Base-by-base conservation (phyloP, 345 rosid genomes). In the Aquilaria yunnanensis region DNA sequence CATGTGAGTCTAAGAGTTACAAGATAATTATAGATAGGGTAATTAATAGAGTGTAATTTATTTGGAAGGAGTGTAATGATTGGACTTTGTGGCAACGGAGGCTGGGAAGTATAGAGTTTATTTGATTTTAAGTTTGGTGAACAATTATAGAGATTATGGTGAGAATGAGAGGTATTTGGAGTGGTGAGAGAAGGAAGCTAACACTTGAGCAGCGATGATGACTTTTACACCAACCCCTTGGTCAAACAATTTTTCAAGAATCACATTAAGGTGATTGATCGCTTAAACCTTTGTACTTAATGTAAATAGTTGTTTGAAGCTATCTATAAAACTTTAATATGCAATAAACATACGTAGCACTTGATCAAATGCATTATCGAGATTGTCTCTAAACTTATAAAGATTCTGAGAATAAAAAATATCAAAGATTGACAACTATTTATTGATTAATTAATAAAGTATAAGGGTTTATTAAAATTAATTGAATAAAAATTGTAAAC, bases 21-120 rank as follows among this genome's bases (percentile, higher is more conserved):
- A 49, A 49, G 14, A 12, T 49, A 49, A 49, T 3, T 49, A 11
- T 11, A 49, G 2, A n/a, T 7, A 7, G 23, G 23, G 23, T 49
- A 49, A 49, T 49, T 37, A 2, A 49, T 12, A 7, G 10, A 49
- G 10, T 49, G 52, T 2, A 5, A 37, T n/a, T 47, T 54, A 41
- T 72, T 12, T 57, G 63, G 29, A 14, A 23, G 23, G 1, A 23
- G 23, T 23, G 23, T 65, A 85, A 96, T 96, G 88, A 13, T 61
- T 92, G 80, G 96, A 92, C 62, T 89, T 85, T 66, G 95, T 82
- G 59, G 73, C 82, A 11, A 70, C 89, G 9, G 95, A 89, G 70
- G 96, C 96, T 3, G 71, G 65, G 51, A 83, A 73, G 59, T 30
- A 71, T 54, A 72, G 80, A 2, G 65, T 89, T 29, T 67, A 70